Percentiles rank a stretch among this genome's conserved stretches.
Evolutionary conservation across 495 filamentous ascomycete species (phyloP).

Genomic region (Xanthoparmelia taractica): DNA sequence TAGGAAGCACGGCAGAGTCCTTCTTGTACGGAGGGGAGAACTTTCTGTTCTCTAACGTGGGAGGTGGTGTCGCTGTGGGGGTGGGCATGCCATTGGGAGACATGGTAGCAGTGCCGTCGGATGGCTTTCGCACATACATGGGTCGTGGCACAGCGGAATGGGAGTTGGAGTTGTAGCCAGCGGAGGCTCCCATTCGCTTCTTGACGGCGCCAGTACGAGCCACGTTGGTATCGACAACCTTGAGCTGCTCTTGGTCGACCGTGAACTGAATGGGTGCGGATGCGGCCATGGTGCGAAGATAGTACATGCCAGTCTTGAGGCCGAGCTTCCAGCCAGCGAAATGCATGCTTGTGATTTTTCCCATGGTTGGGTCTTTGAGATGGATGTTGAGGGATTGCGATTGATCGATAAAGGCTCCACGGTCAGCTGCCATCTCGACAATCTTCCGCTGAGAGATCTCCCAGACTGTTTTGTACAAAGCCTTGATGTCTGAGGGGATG

Average conservation of each 20-base stretch:
- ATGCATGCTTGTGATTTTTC: slow-evolving; percentile 99
- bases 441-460: slow-evolving; percentile 96
- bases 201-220: slow-evolving; percentile 54
- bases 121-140: slow-evolving; percentile 50
- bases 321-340: slow-evolving; percentile 98
- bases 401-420: slow-evolving; percentile 97
- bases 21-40: slow-evolving; percentile 34
- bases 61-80: slow-evolving; percentile 39
- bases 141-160: slow-evolving; percentile 55
- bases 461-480: slow-evolving; percentile 99
- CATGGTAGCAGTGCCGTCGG: slow-evolving; percentile 35
- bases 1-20: slow-evolving; percentile 38
- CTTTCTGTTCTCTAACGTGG: slow-evolving; percentile 43
- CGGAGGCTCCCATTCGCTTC: slow-evolving; percentile 53
- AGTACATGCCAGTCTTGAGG: slow-evolving; percentile 99
- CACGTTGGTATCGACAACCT: slow-evolving; percentile 77
- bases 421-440: slow-evolving; percentile 95
- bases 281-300: slow-evolving; percentile 94
- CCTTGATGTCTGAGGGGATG: slow-evolving; percentile 92
- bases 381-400: slow-evolving; percentile 98
- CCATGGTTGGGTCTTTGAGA: slow-evolving; percentile 98
- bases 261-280: slow-evolving; percentile 98
- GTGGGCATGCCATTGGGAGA: slow-evolving; percentile 52
- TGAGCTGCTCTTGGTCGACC: slow-evolving; percentile 92
- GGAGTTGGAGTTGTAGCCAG: slow-evolving; percentile 35